Percentiles rank a stretch among this genome's conserved stretches.
phyloP scores from a whole-genome alignment of 1,139 yeast genomes.

The Candida smagusa region DNA sequence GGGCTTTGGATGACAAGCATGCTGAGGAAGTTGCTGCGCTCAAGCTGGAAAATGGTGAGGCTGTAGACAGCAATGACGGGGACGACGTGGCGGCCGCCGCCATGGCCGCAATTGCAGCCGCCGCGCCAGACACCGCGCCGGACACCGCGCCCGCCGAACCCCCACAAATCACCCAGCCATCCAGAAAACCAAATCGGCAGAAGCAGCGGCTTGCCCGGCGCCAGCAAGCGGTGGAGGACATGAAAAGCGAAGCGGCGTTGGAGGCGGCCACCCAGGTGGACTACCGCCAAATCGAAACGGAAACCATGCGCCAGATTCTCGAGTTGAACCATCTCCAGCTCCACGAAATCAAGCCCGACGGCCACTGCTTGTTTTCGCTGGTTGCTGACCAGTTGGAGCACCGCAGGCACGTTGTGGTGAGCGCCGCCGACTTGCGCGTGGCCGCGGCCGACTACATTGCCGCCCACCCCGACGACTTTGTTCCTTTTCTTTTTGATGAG shows the following conservation, averaged over 20 bases:
- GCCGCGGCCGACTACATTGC: conserved; percentile 67
- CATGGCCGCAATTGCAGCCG: background rate
- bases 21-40: background rate
- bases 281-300: conserved; percentile 66
- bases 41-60: background rate
- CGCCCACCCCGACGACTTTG: conserved; percentile 61
- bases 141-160: background rate
- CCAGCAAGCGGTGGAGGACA: conserved; percentile 61
- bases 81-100: conserved; percentile 3
- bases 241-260: conserved; percentile 62
- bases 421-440: conserved; percentile 56
- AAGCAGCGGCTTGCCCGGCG: conserved; percentile 79
- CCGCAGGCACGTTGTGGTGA: conserved; percentile 42
- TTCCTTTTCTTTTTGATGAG: conserved; percentile 83
- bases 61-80: background rate
- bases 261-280: conserved; percentile 73
- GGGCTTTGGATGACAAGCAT: conserved; percentile 52
- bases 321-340: conserved; percentile 45
- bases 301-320: conserved; percentile 56
- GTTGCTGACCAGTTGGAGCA: conserved; percentile 68
- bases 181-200: conserved; percentile 67
- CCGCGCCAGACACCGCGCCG: conserved; percentile 3
- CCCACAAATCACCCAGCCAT: background rate
- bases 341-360: conserved; percentile 80
- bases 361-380: conserved; percentile 89